Base-by-base conservation (phyloP, 2,329 filamentous ascomycete genomes). In the Verticillium zaregamsianum region DNA sequence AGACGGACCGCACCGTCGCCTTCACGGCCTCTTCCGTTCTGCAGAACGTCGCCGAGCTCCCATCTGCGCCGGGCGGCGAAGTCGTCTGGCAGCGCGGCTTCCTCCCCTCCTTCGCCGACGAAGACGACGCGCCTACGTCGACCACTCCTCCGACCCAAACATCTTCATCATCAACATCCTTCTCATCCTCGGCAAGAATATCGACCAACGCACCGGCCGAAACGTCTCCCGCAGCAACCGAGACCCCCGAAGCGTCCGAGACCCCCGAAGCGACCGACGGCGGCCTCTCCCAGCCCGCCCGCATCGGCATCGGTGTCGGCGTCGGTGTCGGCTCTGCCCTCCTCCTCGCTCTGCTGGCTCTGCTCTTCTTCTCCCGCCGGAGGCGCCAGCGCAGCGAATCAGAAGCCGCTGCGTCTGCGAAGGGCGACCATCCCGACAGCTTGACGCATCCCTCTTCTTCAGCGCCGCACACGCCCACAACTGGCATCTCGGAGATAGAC, bases 21-120 rank as follows among this genome's bases (percentile, higher is more conserved):
- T 66, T 73, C 58, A 56, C 62, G 56, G 68, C 69, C 59, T 52
- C 61, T 0, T 62, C 68, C n/a, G 61, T 59, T 5, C 69, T 75
- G 23, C 61, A 61, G 2, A 68, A 69, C 59, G 45, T 70, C 9
- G 71, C 69, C 9, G 65, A 62, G n/a, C 67, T 75, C 33, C 73
- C 73, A 9, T 62, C 62, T 1, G 57, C 62, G 0, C 33, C 64
- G 1, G 69, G 70, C 28, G 69, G 67, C 2, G 71, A 67, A 58
- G 69, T 74, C 15, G 60, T 65, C 37, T 68, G 65, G 64, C 64
- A 68, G 57, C 63, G 67, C n/a, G 68, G 68, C 31, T 62, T 66
- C 35, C 64, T 68, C 9, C 71, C 71, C 15, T 68, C 65, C 12
- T 62, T 57, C 7, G 54, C 60, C 5, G 54, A 57, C 20, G 0